Conservation (phyloP, 345 rosid genomes). For the Hibiscus mutabilis region DNA sequence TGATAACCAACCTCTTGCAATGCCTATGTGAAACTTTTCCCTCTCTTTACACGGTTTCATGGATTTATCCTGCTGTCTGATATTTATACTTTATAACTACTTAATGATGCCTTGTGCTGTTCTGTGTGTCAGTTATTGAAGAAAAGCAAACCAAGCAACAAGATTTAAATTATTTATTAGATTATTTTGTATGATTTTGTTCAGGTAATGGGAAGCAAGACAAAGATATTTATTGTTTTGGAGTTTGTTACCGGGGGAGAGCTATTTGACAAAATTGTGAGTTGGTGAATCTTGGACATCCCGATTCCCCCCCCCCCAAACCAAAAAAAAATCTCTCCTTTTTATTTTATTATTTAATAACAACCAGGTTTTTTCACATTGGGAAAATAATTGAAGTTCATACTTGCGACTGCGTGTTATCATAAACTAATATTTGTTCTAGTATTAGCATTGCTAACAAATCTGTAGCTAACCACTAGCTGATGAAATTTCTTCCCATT, state of each 20-base stretch:
- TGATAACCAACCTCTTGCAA: neutral
- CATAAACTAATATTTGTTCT: neutral
- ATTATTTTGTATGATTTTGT: conserved; percentile 8
- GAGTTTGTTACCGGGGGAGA: conserved; percentile 84
- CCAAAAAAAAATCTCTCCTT: too few species aligned
- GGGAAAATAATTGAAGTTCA: too few species aligned
- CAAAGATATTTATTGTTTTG: conserved; percentile 62
- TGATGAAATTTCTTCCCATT: neutral
- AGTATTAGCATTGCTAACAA: neutral
- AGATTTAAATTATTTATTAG: neutral
- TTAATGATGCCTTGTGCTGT: neutral
- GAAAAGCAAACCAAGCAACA: neutral
- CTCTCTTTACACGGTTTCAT: conserved; percentile 3
- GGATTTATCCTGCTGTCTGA: neutral
- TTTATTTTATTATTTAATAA: too few species aligned
- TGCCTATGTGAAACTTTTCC: neutral
- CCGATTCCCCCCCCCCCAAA: too few species aligned
- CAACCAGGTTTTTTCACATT: too few species aligned
- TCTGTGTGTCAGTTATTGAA: neutral
- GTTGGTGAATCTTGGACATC: conserved; percentile 11
- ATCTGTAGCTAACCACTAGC: neutral
- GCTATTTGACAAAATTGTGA: conserved; percentile 75
- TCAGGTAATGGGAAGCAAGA: conserved; percentile 75
- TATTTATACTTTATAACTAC: neutral
- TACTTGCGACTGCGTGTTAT: too few species aligned